phyloP scores from a whole-genome alignment of 2,329 filamentous ascomycete species.

The Coniochaeta prunicola region DNA sequence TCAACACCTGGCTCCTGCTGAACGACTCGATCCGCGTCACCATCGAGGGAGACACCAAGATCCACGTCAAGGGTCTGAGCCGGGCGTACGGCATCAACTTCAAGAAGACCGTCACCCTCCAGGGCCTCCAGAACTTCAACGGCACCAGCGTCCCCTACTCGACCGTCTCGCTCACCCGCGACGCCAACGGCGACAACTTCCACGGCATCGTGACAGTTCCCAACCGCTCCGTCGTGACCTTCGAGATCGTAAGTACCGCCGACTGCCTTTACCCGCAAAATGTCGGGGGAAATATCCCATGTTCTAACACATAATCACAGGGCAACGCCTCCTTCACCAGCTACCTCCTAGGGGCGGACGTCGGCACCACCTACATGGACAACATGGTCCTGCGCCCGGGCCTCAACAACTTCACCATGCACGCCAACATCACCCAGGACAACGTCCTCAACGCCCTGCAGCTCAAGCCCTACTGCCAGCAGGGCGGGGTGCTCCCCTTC shows the following conservation, averaged over 20 bases:
- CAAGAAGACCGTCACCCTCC: slow-evolving; percentile 44
- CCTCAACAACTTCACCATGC: slow-evolving; percentile 52
- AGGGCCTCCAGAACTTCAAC: slow-evolving; percentile 45
- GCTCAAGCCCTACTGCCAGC: slow-evolving; percentile 41
- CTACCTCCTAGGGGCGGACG: slow-evolving; percentile 38
- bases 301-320: slow-evolving; percentile 20
- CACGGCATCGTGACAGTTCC: slow-evolving; percentile 51
- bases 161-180: slow-evolving; percentile 32
- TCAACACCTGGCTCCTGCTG: slow-evolving; percentile 47
- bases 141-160: slow-evolving; percentile 46
- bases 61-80: slow-evolving; percentile 42
- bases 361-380: slow-evolving; percentile 51
- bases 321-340: slow-evolving; percentile 59
- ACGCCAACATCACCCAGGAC: slow-evolving; percentile 43
- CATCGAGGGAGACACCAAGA: slow-evolving; percentile 42
- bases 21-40: slow-evolving; percentile 43
- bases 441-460: slow-evolving; percentile 36
- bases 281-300: background rate
- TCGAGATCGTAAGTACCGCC: slow-evolving; percentile 50
- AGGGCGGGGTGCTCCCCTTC: slow-evolving; percentile 44
- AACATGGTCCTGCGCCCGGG: slow-evolving; percentile 54
- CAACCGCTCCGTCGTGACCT: slow-evolving; percentile 56
- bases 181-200: slow-evolving; percentile 50
- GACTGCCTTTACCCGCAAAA: background rate
- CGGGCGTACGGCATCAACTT: slow-evolving; percentile 44